Conservation (phyloP, 2,329 filamentous ascomycete genomes). For the Fusarium miscanthi region DNA sequence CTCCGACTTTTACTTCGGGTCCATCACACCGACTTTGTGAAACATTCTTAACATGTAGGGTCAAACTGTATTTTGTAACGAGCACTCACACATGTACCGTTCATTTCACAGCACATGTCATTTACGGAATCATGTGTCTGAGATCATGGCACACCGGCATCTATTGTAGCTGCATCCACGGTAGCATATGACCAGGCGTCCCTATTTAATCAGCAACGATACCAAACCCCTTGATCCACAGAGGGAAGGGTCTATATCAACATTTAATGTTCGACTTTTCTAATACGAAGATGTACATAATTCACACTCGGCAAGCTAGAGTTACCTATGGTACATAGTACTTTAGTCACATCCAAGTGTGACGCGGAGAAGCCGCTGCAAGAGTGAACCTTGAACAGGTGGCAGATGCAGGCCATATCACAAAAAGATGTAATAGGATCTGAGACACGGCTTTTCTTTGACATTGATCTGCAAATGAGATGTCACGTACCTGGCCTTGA, state of each 20-base stretch:
- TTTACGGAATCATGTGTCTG: not conserved
- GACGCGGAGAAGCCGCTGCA: constrained; percentile 1
- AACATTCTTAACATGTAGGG: not conserved
- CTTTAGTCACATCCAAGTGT: not conserved
- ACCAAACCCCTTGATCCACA: not conserved
- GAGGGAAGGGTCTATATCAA: not conserved
- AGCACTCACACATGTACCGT: not conserved
- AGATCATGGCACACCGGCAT: not conserved
- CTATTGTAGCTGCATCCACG: constrained; percentile 2
- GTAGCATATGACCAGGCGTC: not conserved
- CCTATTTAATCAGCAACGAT: not conserved
- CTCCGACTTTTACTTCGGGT: not conserved
- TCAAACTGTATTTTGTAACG: not conserved
- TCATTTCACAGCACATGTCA: not conserved
- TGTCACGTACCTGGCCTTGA: constrained; percentile 14
- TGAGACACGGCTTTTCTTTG: constrained; percentile 15
- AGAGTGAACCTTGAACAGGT: not conserved
- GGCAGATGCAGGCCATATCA: not conserved
- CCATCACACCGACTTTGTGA: not conserved
- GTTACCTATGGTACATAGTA: not conserved
- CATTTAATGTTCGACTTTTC: not conserved
- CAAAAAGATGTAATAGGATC: constrained; percentile 14
- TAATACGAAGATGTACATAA: not conserved
- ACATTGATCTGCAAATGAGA: constrained; percentile 1
- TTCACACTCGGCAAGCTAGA: not conserved